Base-by-base conservation (phyloP, 495 filamentous ascomycete species). In the Sphaerosporella brunnea region DNA sequence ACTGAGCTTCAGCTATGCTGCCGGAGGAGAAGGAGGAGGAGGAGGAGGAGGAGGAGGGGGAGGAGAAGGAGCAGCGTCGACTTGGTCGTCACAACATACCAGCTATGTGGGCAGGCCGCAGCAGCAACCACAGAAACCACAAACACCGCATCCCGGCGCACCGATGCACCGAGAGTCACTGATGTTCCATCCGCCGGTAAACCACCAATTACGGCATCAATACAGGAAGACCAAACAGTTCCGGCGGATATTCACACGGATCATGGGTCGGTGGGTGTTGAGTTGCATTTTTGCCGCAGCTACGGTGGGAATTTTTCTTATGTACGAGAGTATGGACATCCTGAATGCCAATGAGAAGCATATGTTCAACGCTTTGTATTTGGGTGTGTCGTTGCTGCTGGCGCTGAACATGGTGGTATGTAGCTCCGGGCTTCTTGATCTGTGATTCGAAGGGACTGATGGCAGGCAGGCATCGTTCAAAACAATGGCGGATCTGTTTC, bases 301-400 rank as follows among this genome's bases (percentile, higher is more conserved):
- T 2, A 43, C 20, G 10, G n/a, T n/a, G 2, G 40, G 20, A 11
- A 13, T 43, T 8, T 20, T 43, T 2, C 24, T 24, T 13, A 5
- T 13, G 10, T 43, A 24, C 23, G 9, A 24, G 3, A 13, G 18
- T 24, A 2, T 25, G 2, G 43, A n/a, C 8, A 21, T 46, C 2
- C 18, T 46, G 43, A 23, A 46, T 46, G 20, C 13, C 11, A 19
- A 2, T 9, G 13, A 46, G 30, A 46, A 46, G 20, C 20, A 46
- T 36, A 23, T 46, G 11, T 46, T 46, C 24, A 46, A 46, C 13
- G 43, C 43, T 7, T 19, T 46, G 24, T 34, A 46, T 34, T 4
- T 46, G 18, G 43, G 24, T 16, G 18, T 35, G 20, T 46, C 43
- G 25, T 25, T 46, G n/a, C 3, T 46, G 18, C 15, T 34, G 2